Base-by-base conservation (phyloP, 1,284 basidiomycete species). In the Sporisorium scitamineum region DNA sequence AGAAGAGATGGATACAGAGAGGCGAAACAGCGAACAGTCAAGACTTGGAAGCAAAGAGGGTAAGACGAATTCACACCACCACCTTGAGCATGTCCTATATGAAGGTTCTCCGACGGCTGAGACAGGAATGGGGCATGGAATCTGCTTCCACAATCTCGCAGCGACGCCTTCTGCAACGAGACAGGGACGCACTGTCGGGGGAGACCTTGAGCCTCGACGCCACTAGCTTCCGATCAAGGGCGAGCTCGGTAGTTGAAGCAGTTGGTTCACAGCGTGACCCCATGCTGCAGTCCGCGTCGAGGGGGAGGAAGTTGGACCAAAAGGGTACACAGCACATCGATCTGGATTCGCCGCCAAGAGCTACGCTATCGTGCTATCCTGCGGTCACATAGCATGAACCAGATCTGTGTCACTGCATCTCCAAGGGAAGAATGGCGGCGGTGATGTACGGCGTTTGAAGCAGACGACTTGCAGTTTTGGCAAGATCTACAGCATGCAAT, bases 401-500 rank as follows among this genome's bases (percentile, higher is more conserved):
- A 47, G 18, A 48, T n/a, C 26, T 2, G n/a, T 8, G 47, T 26
- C 5, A 5, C 47, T 27, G 18, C 47, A 10, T 5, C 26, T 18
- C 29, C 2, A 16, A n/a, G 9, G 18, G 18, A 18, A 4, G n/a
- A 20, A 31, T 32, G 18, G 16, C 56, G 41, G 24, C 24, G n/a
- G 57, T 31, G 48, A 42, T 51, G 57, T 9, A 44, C 56, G 56
- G 57, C 37, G 27, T 42, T 47, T 53, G 58, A 20, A 45, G 20
- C 11, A 13, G 20, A 13, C n/a, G 27, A 31, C 24, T 56, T 45
- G 39, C 47, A 18, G 64, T 67, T 61, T 53, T 53, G 53, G 58
- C 64, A 56, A 55, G 61, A 63, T 63, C 52, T 63, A 63, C 55
- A 52, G 16, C 9, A 7, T 16, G 32, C 27, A 5, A 1, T 7